phyloP scores from a whole-genome alignment of 768 basidiomycete genomes.

The Galerina sulciceps region DNA sequence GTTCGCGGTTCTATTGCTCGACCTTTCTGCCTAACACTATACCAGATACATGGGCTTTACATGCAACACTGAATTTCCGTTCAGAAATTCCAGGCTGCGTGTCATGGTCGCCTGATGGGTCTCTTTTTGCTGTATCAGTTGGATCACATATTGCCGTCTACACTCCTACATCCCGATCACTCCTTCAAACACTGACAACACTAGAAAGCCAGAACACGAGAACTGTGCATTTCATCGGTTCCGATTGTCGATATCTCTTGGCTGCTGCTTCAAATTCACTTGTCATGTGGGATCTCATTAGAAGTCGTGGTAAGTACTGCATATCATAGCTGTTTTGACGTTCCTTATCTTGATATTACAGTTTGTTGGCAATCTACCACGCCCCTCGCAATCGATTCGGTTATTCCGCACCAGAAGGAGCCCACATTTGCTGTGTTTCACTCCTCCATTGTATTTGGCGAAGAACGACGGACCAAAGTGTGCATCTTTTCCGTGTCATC shows the following conservation, averaged over 20 bases:
- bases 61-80: slow-evolving; percentile 74
- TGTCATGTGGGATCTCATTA: slow-evolving; percentile 75
- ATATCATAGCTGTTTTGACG: not conserved
- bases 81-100: slow-evolving; percentile 65
- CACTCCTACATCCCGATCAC: slow-evolving; percentile 63
- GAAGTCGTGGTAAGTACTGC: slow-evolving; percentile 55
- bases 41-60: slow-evolving; percentile 79
- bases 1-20: not conserved
- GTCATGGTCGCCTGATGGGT: slow-evolving; percentile 86
- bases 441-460: slow-evolving; percentile 28
- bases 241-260: slow-evolving; percentile 71
- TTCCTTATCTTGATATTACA: slow-evolving; percentile 28
- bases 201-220: slow-evolving; percentile 52
- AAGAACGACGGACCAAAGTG: slow-evolving; percentile 40
- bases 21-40: not conserved
- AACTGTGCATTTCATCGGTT: slow-evolving; percentile 69
- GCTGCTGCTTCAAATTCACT: slow-evolving; percentile 52
- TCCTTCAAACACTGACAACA: slow-evolving; percentile 62
- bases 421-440: slow-evolving; percentile 67
- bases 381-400: slow-evolving; percentile 37
- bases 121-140: slow-evolving; percentile 78
- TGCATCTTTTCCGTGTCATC: slow-evolving; percentile 54
- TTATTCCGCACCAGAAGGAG: slow-evolving; percentile 60
- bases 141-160: slow-evolving; percentile 74
- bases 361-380: slow-evolving; percentile 63